phyloP scores from a whole-genome alignment of 2,329 filamentous ascomycete genomes.

The Fulvia fulva region DNA sequence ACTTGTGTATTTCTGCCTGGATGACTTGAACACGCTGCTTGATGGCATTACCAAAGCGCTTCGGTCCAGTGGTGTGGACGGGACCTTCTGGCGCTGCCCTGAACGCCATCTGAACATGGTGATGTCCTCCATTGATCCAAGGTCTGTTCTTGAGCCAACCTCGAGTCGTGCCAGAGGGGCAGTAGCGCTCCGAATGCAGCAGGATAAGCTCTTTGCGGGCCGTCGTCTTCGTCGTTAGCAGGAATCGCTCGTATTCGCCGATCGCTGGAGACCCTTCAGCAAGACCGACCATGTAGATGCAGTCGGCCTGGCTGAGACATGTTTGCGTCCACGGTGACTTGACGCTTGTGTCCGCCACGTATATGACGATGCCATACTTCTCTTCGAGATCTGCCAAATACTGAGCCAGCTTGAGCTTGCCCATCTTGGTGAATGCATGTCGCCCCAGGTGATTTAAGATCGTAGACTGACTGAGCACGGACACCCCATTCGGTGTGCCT shows the following conservation, averaged over 20 bases:
- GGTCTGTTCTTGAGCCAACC: slow-evolving; percentile 84
- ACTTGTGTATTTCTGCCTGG: slow-evolving; percentile 97
- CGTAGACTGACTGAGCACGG: slow-evolving; percentile 85
- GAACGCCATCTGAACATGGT: slow-evolving; percentile 95
- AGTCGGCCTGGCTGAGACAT: slow-evolving; percentile 94
- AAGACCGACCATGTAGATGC: slow-evolving; percentile 85
- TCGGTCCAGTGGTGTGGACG: slow-evolving; percentile 67
- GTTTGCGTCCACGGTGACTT: slow-evolving; percentile 98
- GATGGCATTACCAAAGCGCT: slow-evolving; percentile 76
- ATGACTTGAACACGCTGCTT: slow-evolving; percentile 92
- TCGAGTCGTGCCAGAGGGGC: slow-evolving; percentile 75
- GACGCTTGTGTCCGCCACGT: slow-evolving; percentile 93
- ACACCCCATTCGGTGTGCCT: slow-evolving; percentile 83
- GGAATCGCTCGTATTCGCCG: slow-evolving; percentile 93
- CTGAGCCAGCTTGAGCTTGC: slow-evolving; percentile 90
- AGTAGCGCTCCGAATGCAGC: slow-evolving; percentile 84
- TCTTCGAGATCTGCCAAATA: slow-evolving; percentile 96
- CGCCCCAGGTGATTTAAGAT: slow-evolving; percentile 93
- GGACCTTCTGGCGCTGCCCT: slow-evolving; percentile 68
- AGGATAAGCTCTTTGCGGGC: slow-evolving; percentile 89
- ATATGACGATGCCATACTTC: slow-evolving; percentile 91
- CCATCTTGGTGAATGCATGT: slow-evolving; percentile 96
- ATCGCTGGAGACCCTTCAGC: slow-evolving; percentile 87
- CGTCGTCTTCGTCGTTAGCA: slow-evolving; percentile 95
- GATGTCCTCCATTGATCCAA: slow-evolving; percentile 98